Evolutionary conservation across 73 alveolate genomes (phyloP).

Genomic region (Halteria grandinella): DNA sequence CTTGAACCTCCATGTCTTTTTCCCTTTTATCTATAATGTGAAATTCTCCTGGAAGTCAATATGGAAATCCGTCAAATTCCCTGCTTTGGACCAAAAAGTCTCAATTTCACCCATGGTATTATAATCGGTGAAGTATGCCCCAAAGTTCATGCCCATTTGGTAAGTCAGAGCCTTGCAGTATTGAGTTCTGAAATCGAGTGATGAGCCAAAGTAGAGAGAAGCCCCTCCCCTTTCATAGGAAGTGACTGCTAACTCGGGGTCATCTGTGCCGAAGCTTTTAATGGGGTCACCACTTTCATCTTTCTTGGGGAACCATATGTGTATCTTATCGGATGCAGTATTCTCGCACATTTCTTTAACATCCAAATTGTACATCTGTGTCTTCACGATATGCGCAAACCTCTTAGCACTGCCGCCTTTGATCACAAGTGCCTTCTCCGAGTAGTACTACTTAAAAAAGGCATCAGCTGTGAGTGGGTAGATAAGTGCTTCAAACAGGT

Average conservation of each 20-base stretch:
- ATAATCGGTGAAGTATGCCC: slow-evolving; percentile 55
- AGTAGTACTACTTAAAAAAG: slow-evolving; percentile 7
- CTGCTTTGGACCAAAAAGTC: slow-evolving; percentile 75
- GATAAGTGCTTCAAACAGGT: slow-evolving; percentile 42
- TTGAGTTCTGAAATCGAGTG: slow-evolving; percentile 44
- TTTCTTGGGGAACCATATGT: slow-evolving; percentile 58
- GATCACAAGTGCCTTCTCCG: slow-evolving; percentile 54
- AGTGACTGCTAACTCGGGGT: slow-evolving; percentile 15
- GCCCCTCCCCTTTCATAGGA: slow-evolving; percentile 58
- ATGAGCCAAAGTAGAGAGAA: slow-evolving; percentile 56
- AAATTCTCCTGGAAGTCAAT: slow-evolving; percentile 84
- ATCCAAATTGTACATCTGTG: slow-evolving; percentile 11
- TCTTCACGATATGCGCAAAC: neutral
- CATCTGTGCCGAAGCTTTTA: slow-evolving; percentile 51
- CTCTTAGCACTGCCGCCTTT: slow-evolving; percentile 40
- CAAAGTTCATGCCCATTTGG: slow-evolving; percentile 63
- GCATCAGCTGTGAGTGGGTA: slow-evolving; percentile 18
- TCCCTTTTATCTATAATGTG: slow-evolving; percentile 71
- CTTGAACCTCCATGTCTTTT: slow-evolving; percentile 53
- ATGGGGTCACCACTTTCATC: neutral
- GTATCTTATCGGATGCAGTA: slow-evolving; percentile 59
- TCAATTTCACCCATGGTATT: slow-evolving; percentile 75
- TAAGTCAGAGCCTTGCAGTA: slow-evolving; percentile 32
- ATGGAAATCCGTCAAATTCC: slow-evolving; percentile 75
- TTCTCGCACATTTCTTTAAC: slow-evolving; percentile 36